Base-by-base conservation (phyloP, 495 filamentous ascomycete species). In the Penicillium manginii region DNA sequence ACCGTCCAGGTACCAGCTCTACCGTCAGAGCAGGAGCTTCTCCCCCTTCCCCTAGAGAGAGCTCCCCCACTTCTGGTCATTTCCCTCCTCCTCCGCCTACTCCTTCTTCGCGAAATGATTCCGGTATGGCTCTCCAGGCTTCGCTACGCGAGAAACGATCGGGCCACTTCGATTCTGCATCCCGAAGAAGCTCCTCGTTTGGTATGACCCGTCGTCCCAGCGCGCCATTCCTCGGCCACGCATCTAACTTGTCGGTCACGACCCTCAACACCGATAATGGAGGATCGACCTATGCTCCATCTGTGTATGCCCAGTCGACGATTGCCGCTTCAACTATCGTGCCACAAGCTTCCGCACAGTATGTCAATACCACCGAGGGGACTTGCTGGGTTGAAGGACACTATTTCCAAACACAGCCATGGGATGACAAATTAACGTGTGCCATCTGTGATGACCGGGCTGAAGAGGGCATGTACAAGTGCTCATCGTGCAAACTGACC, bases 281-380 rank as follows among this genome's bases (percentile, higher is more conserved):
- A 17, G 85, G 86, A 2, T 93, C 87, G 14, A 88, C 86, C 3
- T 98, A 98, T 76, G 93, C 94, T 2, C 93, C 94, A 2, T 97
- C 93, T 3, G 91, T 93, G 2, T 98, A 97, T 74, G 94, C 94
- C 2, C 91, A 93, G 65, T 97, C 93, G 15, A 98, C 94, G 10
- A 82, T 98, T n/a, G 94, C 94, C 31, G 94, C 94, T n/a, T 96
- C 92, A 14, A 98, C 94, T 0, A 88, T 98, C 65, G 96, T 98
- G 85, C 93, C 94, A 12, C 91, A 92, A 68, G 85, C 96, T 75
- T 78, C 91, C 48, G 79, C 91, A 60, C 92, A 96, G 67, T 91
- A 90, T 2, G 90, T 96, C 8, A 80, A 84, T 35, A 96, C 96
- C 65, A 91, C 89, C 3, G 91, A 96, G 37, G 93, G 86, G 32